phyloP scores from a whole-genome alignment of 164 flowering plant species.

The Aristolochia californica region DNA sequence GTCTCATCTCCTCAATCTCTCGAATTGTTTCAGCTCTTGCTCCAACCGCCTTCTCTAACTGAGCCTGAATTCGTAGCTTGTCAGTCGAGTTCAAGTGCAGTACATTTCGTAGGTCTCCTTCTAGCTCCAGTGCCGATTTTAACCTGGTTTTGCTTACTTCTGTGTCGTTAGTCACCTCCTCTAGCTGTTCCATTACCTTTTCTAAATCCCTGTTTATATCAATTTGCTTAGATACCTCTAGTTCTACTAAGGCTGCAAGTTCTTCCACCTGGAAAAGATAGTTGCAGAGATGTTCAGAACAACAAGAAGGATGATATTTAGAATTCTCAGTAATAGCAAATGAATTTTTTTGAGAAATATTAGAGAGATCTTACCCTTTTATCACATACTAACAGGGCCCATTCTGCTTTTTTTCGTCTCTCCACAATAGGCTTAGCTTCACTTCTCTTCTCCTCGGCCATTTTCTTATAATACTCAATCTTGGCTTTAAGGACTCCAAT shows the following conservation, averaged over 20 bases:
- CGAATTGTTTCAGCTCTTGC: slow-evolving; percentile 28
- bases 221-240: slow-evolving; percentile 23
- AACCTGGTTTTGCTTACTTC: slow-evolving; percentile 34
- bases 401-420: slow-evolving; percentile 37
- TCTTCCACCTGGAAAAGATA: background rate
- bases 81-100: slow-evolving; percentile 25
- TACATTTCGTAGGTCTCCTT: slow-evolving; percentile 34
- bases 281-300: background rate
- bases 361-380: slow-evolving; percentile 25
- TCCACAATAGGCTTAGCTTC: slow-evolving; percentile 24
- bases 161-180: slow-evolving; percentile 26
- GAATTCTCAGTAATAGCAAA: background rate
- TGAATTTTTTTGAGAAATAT: background rate
- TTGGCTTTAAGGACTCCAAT: slow-evolving; percentile 23
- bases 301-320: background rate
- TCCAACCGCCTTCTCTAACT: slow-evolving; percentile 29
- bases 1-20: slow-evolving; percentile 43
- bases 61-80: slow-evolving; percentile 24
- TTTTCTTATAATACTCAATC: slow-evolving; percentile 23
- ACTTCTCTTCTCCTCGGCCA: slow-evolving; percentile 20
- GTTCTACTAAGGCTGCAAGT: background rate
- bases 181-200: slow-evolving; percentile 18
- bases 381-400: slow-evolving; percentile 42
- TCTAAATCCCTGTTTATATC: slow-evolving; percentile 29
- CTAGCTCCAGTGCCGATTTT: slow-evolving; percentile 30